Evolutionary conservation across 805 yeast species (phyloP), one percentile per base, ranked within the genome.

Genomic region (Debaryomyces maramus): DNA sequence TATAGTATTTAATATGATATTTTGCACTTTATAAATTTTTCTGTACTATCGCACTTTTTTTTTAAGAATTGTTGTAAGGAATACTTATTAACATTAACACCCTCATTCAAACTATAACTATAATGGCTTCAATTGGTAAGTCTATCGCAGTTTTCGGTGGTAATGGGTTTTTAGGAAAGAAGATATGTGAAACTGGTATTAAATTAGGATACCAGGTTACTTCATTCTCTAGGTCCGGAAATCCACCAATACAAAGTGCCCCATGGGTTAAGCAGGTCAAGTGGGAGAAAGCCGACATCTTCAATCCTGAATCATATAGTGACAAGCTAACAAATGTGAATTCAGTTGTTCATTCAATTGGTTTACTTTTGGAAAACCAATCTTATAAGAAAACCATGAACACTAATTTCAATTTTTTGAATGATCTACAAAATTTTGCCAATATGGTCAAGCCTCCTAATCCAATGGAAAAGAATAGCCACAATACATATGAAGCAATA

Each of bases 291-390:
- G 95, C 85, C 2, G 80, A 88, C 53, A 70, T 88, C 0, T 83
- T 88, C 55, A 62, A 81, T 16, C 85, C 89, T 0, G 60, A 70
- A 1, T 67, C 85, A 0, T 87, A 87, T 53, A 48, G 54, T 14
- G 58, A 67, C 3, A 59, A 71, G 21, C 53, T 88, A 16, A 44
- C 53, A 24, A 72, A 72, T 26, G 76, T 81, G 1, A 68, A 74
- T 34, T 80, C 85, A 1, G 91, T 89, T 2, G 91, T 90, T 10
- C 96, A 89, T 57, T 76, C 93, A 0, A 69, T 89, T 38, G 98
- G 98, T 0, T 73, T 86, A 3, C 60, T 89, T 5, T 63, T 88
- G 28, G 93, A 85, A 46, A 78, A 85, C 50, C 73, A 70, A 41
- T 67, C 74, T 24, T 90, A 90, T 61, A 90, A 90, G 59, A 61